Percentiles rank a stretch among this genome's conserved stretches.
phyloP scores from a whole-genome alignment of 306 rosid genomes.

The Senna siamea region DNA sequence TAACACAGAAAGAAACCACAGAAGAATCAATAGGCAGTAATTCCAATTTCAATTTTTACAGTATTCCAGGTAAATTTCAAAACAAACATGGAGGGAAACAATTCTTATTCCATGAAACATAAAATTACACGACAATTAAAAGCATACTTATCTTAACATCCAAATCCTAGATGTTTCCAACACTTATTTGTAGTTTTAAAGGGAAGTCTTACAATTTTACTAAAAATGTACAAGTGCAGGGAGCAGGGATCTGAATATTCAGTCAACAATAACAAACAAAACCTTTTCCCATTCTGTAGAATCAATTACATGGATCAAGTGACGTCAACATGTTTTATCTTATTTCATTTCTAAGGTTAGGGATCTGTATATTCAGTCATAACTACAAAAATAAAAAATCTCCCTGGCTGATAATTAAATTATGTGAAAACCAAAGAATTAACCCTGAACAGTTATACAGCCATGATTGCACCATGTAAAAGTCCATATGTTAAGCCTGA shows the following conservation, averaged over 20 bases:
- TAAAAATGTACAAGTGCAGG: conserved; percentile 12
- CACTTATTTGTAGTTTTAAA: conserved; percentile 17
- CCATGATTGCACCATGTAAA: neutral
- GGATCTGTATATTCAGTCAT: neutral
- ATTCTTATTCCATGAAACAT: neutral
- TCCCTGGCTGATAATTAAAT: neutral
- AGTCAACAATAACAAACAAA: neutral
- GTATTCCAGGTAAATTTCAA: conserved; percentile 9
- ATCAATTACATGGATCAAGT: too few relatives aligned
- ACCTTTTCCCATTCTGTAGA: too few relatives aligned
- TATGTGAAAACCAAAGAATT: neutral
- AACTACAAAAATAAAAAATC: neutral
- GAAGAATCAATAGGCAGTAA: conserved; percentile 23
- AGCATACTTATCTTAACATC: neutral
- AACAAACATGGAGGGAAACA: neutral
- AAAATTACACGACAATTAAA: neutral
- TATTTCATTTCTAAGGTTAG: too few relatives aligned
- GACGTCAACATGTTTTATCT: too few relatives aligned
- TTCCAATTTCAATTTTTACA: conserved; percentile 19
- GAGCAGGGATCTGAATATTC: conserved; percentile 6
- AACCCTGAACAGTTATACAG: neutral
- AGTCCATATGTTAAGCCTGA: neutral
- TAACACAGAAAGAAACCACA: conserved; percentile 43
- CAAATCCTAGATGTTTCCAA: conserved; percentile 3
- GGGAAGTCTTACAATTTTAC: neutral